These are phyloP conservation scores for Rutidosis leptorrhynchoides DNA, from an alignment of 129 eudicot species.

Conservation along the genomic window DNA sequence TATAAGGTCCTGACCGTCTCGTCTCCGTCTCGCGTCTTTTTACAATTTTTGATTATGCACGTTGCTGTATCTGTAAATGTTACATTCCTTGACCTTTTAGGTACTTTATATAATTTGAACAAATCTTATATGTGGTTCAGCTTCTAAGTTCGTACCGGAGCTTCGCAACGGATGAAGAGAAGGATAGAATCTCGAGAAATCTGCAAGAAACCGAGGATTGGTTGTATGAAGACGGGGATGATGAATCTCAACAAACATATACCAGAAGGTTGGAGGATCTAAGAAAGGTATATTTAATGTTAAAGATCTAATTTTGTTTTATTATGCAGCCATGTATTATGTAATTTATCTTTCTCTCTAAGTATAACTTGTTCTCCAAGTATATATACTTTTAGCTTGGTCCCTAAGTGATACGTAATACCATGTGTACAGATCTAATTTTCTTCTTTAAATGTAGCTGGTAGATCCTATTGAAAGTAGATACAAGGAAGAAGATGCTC, in stretches of 20 bases:
- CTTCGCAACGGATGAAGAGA: constrained; percentile 74
- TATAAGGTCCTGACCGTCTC: too few relatives aligned
- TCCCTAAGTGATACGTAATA: too few relatives aligned
- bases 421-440: constrained; percentile 1
- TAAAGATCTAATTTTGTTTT: background rate
- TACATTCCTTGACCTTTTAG: constrained; percentile 2
- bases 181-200: constrained; percentile 59
- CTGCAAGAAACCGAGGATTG: constrained; percentile 89
- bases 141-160: constrained; percentile 65
- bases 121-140: constrained; percentile 37
- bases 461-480: constrained; percentile 82
- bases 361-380: too few relatives aligned
- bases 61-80: background rate
- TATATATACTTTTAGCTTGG: too few relatives aligned
- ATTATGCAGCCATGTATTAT: background rate
- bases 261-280: constrained; percentile 58
- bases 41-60: too few relatives aligned
- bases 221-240: constrained; percentile 98
- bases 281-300: constrained; percentile 51
- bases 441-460: constrained; percentile 41
- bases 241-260: constrained; percentile 81
- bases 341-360: too few relatives aligned
- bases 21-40: too few relatives aligned
- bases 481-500: constrained; percentile 83
- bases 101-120: constrained; percentile 5